Base-by-base conservation (phyloP, 164 flowering plant species). In the Warburgia ugandensis region DNA sequence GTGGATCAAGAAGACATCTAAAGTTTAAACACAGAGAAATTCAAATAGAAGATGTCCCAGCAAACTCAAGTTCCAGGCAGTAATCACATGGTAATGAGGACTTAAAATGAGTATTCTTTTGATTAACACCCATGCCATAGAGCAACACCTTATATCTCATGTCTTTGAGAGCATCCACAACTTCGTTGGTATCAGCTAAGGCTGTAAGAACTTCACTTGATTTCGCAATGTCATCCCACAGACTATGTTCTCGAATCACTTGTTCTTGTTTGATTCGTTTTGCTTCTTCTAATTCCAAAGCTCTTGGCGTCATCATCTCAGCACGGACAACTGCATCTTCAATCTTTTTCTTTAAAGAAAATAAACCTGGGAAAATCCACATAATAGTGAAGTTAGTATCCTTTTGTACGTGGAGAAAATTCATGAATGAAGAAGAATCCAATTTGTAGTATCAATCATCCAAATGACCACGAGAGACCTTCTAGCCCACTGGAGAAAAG, bases 141-240 rank as follows among this genome's bases (percentile, higher is more conserved):
- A 25, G 58, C 19, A 56, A 55, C 54, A 84, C 97, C 97, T 90
- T 83, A 61, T 73, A 80, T 58, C 44, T 63, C 16, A 84, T 65
- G 54, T 90, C 94, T 58, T 79, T 84, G 55, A 86, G 94, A 53
- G 77, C 50, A 60, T 80, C 80, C 30, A 90, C 80, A 55, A 72
- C 79, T 71, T 76, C 76, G 56, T 74, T 68, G 66, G 79, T 68
- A 54, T 69, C 82, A 58, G 82, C 91, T 48, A 90, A 70, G 55
- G 77, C 62, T 42, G 35, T 61, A 56, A 86, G 86, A 54, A 75
- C 64, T 45, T 86, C 86, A 69, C 68, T 73, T 28, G 95, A 80
- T 67, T 77, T 79, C 46, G 64, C 55, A 6, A 70, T 71, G 59
- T 86, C 94, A 45, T 90, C 88, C 97, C 97, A 90, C 16, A 81